Evolutionary conservation across 78 protist genomes (phyloP).

Genomic region (Dictyostelium intermedium): DNA sequence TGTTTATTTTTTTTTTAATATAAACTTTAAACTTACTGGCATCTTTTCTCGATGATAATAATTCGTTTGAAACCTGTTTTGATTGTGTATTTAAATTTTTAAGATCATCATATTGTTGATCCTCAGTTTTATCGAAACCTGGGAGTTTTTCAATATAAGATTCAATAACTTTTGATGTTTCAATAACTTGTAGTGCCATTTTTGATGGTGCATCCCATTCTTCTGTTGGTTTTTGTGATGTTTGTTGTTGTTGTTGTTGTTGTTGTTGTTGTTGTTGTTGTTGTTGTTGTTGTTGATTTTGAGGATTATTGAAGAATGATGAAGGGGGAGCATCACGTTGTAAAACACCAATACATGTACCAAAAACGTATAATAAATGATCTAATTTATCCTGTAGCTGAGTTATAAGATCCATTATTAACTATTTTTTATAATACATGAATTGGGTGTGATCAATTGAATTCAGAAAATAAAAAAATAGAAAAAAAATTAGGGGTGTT

Average conservation of each 20-base stretch:
- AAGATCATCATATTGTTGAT: constrained; percentile 45
- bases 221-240: neutral
- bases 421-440: neutral
- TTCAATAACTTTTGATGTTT: constrained; percentile 61
- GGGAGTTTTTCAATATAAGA: constrained; percentile 62
- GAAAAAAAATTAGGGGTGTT: too few relatives aligned
- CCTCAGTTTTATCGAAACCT: constrained; percentile 49
- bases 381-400: constrained; percentile 69
- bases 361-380: constrained; percentile 46
- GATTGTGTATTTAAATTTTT: constrained; percentile 24
- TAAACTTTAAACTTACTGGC: constrained; percentile 4
- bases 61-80: neutral
- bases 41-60: constrained; percentile 16
- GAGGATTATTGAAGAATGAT: neutral
- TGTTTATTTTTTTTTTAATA: neutral
- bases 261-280: neutral
- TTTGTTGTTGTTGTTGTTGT: neutral
- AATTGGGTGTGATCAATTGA: too few relatives aligned
- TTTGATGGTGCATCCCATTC: constrained; percentile 1
- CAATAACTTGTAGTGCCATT: constrained; percentile 69
- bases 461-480: too few relatives aligned
- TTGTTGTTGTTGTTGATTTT: neutral
- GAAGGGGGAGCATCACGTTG: constrained; percentile 73
- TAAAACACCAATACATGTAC: constrained; percentile 69
- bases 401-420: constrained; percentile 32